Evolutionary conservation across 2,329 filamentous ascomycete genomes (phyloP).

Genomic region (Pyrenochaeta sp.): DNA sequence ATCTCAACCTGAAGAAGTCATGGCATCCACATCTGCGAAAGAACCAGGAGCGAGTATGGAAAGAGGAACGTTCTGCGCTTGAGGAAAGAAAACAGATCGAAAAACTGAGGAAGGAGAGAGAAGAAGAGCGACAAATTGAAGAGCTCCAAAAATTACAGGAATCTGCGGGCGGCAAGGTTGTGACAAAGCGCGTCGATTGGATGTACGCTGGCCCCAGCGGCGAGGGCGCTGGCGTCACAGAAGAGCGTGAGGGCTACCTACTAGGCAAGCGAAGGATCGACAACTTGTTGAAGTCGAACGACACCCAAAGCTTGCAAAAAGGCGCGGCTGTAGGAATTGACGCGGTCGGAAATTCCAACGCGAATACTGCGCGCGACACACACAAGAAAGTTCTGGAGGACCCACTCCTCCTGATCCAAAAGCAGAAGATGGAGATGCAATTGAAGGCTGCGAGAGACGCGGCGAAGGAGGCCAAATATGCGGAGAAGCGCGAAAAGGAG

Average conservation of each 20-base stretch:
- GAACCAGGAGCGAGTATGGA: conserved; percentile 91
- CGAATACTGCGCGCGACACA: conserved; percentile 79
- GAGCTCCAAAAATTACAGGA: conserved; percentile 92
- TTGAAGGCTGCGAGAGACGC: conserved; percentile 69
- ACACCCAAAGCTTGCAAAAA: conserved; percentile 79
- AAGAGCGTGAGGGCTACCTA: conserved; percentile 93
- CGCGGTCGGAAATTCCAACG: conserved; percentile 66
- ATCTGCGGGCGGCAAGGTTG: conserved; percentile 82
- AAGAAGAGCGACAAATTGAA: conserved; percentile 91
- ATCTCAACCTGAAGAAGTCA: conserved; percentile 91
- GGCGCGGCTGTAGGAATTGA: conserved; percentile 51
- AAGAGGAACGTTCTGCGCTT: conserved; percentile 89
- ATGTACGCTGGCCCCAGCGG: conserved; percentile 92
- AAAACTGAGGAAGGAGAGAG: conserved; percentile 89
- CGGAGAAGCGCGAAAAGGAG: conserved; percentile 44
- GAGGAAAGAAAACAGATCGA: conserved; percentile 95
- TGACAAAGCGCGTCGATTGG: conserved; percentile 89
- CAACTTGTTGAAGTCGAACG: conserved; percentile 76
- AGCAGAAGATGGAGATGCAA: conserved; percentile 71
- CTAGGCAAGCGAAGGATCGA: conserved; percentile 94
- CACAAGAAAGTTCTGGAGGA: conserved; percentile 89
- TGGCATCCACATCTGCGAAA: conserved; percentile 89
- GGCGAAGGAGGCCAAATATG: conserved; percentile 50
- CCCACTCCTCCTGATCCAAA: conserved; percentile 91
- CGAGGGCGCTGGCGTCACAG: conserved; percentile 70